Base-by-base conservation (phyloP, 2,329 filamentous ascomycete species). In the Cercospora beticola region DNA sequence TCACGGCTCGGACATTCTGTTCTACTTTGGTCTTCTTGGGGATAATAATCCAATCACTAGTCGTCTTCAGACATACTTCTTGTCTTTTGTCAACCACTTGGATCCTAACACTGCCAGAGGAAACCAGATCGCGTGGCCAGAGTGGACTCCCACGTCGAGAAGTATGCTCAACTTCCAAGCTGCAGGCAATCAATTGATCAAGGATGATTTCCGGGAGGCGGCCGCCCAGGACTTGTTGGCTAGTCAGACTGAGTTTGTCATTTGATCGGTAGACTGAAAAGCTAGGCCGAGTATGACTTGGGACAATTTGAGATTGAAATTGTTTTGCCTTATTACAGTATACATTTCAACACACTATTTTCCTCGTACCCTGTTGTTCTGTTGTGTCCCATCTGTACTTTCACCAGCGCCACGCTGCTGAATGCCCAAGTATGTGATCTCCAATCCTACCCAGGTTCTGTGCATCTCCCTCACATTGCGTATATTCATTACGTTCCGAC, bases 1-100 rank as follows among this genome's bases (percentile, higher is more conserved):
- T 79, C 92, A 95, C 77, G 70, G 36, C 14, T 89, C 86, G 67
- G 89, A 89, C 0, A 61, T 62, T 31, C 12, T 61, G 0, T 68
- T 68, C 62, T 62, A 65, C 8, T 73, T 68, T 43, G 66, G 60
- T 10, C n/a, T 67, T 0, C 21, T 68, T 4, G 61, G 58, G 14
- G 67, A 65, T 21, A 46, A 43, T 1, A 68, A 69, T 10, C 46
- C 69, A 2, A 69, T 73, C 4, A 71, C 73, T 6, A 66, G 70
- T 5, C 84, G 86, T 9, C 88, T 89, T 56, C 86, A 89, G 66
- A 86, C 85, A 0, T 94, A 93, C 78, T 94, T 93, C 75, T 83
- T 89, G 74, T 89, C 87, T 62, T 94, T 94, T 75, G 74, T 93
- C 6, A 86, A 92, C 77, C 87, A 88, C 54, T 79, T 89, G 54